Conservation (phyloP, 495 filamentous ascomycete genomes). For the Neurospora sp. region DNA sequence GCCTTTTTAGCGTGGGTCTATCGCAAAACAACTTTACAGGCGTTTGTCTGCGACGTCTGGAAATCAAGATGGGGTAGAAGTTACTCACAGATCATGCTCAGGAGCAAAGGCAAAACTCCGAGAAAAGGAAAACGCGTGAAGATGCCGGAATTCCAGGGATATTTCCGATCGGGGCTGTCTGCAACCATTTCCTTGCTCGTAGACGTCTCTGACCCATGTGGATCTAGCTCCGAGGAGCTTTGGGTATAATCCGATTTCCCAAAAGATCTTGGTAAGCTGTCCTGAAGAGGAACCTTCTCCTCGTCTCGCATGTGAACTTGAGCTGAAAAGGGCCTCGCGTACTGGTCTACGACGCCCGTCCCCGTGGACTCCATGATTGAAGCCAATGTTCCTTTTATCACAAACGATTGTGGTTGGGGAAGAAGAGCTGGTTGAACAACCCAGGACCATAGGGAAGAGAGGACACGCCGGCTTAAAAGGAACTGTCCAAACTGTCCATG, state of each 20-base stretch:
- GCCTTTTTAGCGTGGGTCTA: neutral
- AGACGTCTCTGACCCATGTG: neutral
- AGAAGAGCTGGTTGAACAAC: no score
- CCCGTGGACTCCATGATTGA: no score
- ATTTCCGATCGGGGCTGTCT: neutral
- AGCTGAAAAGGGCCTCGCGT: no score
- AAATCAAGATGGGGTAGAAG: neutral
- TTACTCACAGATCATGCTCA: neutral
- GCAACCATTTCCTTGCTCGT: neutral
- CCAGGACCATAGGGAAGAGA: no score
- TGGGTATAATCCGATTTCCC: no score
- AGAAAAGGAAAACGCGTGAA: neutral
- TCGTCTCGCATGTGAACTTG: neutral
- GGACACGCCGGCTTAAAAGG: no score
- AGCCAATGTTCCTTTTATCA: no score
- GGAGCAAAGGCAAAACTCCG: neutral
- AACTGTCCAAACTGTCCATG: no score
- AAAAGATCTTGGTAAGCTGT: neutral
- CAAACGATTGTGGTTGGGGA: no score
- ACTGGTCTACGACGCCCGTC: no score
- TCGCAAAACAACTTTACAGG: neutral
- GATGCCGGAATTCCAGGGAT: neutral
- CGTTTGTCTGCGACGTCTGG: neutral
- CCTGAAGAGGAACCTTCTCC: neutral
- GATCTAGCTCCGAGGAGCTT: neutral